These are phyloP conservation scores for Pseudotulostoma volvatum DNA, from an alignment of 495 filamentous ascomycete species.

Conservation along the genomic window DNA sequence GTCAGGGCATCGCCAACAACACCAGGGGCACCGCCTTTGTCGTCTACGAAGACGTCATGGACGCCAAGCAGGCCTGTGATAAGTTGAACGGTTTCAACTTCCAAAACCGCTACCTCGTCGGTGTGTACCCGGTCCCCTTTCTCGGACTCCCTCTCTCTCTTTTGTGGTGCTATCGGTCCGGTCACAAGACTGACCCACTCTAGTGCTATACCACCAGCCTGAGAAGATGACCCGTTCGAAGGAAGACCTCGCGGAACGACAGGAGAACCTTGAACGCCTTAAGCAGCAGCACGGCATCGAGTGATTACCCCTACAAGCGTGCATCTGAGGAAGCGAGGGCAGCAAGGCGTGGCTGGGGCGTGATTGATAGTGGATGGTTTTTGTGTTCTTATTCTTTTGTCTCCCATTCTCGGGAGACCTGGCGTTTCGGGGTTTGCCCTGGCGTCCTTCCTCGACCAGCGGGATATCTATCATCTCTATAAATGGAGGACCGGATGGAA, in stretches of 20 bases:
- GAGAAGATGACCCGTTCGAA: slow-evolving; percentile 91
- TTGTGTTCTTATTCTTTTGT: background rate
- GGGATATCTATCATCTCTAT: too few species aligned
- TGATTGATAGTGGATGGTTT: background rate
- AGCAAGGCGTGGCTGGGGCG: background rate
- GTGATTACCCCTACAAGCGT: slow-evolving; percentile 33
- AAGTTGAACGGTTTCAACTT: slow-evolving; percentile 99
- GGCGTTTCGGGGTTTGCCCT: slow-evolving; percentile 1
- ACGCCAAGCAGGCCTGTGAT: slow-evolving; percentile 96
- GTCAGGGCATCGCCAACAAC: slow-evolving; percentile 91
- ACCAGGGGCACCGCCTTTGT: slow-evolving; percentile 98
- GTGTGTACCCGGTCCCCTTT: slow-evolving; percentile 35
- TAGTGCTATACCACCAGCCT: slow-evolving; percentile 95
- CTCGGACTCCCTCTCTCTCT: too few species aligned
- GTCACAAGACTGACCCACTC: slow-evolving; percentile 5
- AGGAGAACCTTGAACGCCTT: slow-evolving; percentile 93
- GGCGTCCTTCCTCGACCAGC: background rate
- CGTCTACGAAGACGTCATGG: slow-evolving; percentile 98
- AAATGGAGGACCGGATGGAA: background rate
- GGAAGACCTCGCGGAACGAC: slow-evolving; percentile 84
- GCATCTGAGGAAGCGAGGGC: background rate
- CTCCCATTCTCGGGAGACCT: background rate
- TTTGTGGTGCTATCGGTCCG: too few species aligned
- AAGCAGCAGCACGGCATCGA: slow-evolving; percentile 98
- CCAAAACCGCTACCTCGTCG: slow-evolving; percentile 97